Evolutionary conservation across 169 alveolate genomes (phyloP).

Genomic region (Cardiosporidium cionae): DNA sequence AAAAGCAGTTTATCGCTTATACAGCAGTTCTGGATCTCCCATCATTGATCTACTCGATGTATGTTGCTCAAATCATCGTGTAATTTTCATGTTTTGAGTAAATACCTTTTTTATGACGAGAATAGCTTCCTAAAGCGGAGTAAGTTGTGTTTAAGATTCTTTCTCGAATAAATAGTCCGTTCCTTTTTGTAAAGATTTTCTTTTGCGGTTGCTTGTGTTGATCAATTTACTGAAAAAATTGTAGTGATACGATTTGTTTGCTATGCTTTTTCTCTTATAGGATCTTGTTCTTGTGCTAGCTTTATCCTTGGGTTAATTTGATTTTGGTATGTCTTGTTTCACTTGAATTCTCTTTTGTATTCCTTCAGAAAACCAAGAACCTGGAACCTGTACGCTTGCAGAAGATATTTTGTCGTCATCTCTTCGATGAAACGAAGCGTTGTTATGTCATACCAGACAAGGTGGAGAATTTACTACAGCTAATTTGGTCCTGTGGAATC

Average conservation of each 20-base stretch:
- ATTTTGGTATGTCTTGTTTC: neutral
- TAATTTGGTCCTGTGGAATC: neutral
- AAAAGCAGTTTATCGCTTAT: slow-evolving; percentile 65
- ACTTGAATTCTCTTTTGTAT: neutral
- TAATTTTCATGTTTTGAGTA: too few species aligned
- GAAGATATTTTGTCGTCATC: slow-evolving; percentile 27
- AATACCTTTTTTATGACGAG: too few species aligned
- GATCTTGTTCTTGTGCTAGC: neutral
- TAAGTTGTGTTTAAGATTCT: neutral
- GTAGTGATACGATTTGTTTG: neutral
- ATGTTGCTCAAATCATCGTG: too few species aligned
- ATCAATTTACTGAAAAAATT: neutral
- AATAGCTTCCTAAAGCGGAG: too few species aligned
- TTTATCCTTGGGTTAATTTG: neutral
- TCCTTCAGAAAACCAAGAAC: neutral
- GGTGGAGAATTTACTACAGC: slow-evolving; percentile 17
- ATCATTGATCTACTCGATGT: slow-evolving; percentile 44
- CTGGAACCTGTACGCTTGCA: neutral
- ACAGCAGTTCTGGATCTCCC: slow-evolving; percentile 39
- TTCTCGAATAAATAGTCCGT: neutral
- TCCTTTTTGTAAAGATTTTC: neutral
- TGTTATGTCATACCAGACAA: slow-evolving; percentile 31
- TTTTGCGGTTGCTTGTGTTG: too few species aligned
- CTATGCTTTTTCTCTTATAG: neutral
- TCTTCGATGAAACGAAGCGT: slow-evolving; percentile 36